Conservation (phyloP, 805 yeast species). For the Myxozyma monticola region DNA sequence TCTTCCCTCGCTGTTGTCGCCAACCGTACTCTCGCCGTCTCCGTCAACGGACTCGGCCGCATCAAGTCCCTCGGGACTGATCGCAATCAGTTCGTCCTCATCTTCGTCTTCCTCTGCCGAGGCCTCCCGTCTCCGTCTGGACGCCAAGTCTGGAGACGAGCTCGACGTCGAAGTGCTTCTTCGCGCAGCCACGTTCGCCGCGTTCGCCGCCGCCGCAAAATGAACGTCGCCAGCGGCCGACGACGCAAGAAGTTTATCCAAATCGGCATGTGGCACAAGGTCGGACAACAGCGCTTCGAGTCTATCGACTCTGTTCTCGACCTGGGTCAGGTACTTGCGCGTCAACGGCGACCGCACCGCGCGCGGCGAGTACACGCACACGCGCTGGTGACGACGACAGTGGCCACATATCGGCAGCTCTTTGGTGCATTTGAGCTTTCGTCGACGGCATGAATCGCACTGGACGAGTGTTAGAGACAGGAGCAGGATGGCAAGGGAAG, state of each 20-base stretch:
- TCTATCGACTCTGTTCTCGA: conserved; percentile 57
- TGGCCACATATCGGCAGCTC: conserved; percentile 74
- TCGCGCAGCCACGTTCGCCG: conserved; percentile 9
- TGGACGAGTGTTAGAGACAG: conserved; percentile 6
- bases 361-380: conserved; percentile 76
- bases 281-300: conserved; percentile 49
- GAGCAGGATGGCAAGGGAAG: neutral
- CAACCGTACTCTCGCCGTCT: conserved; percentile 1
- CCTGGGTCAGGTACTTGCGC: conserved; percentile 67
- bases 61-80: conserved; percentile 5
- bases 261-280: conserved; percentile 48
- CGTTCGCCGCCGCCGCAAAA: conserved; percentile 18
- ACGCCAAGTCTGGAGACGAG: conserved; percentile 12
- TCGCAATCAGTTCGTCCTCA: conserved; percentile 7
- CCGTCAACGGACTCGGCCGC: conserved; percentile 2
- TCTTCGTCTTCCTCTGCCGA: no score
- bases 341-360: conserved; percentile 79
- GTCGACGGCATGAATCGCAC: conserved; percentile 81
- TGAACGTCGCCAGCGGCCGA: conserved; percentile 20
- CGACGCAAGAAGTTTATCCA: conserved; percentile 43
- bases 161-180: conserved; percentile 11
- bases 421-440: conserved; percentile 79
- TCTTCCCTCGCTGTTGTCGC: neutral
- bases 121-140: conserved; percentile 1
- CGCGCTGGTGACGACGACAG: conserved; percentile 70